Conservation (phyloP, 2,329 filamentous ascomycete species). For the Colletotrichum zoysiae region DNA sequence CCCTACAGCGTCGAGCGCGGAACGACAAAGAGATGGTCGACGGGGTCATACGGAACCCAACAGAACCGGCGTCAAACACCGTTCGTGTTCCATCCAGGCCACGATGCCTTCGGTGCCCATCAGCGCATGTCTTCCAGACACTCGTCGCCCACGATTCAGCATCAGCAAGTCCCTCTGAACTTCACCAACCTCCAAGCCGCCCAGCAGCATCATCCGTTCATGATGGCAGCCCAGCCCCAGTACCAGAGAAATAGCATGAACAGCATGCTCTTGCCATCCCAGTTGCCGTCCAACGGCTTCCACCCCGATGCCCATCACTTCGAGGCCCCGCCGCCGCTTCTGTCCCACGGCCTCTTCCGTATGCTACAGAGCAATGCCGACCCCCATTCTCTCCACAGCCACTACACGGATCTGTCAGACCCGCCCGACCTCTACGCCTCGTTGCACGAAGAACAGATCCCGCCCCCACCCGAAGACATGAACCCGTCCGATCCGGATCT, state of each 20-base stretch:
- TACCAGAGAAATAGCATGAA: conserved; percentile 72
- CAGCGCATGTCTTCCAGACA: conserved; percentile 68
- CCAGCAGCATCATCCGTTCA: conserved; percentile 68
- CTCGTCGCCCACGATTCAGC: conserved; percentile 62
- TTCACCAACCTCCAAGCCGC: conserved; percentile 67
- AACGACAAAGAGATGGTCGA: conserved; percentile 82
- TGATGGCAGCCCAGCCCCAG: conserved; percentile 64
- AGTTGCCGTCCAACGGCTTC: conserved; percentile 59
- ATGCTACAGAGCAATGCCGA: conserved; percentile 83
- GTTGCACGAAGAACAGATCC: conserved; percentile 78
- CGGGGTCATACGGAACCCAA: conserved; percentile 75
- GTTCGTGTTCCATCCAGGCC: conserved; percentile 72
- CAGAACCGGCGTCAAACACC: conserved; percentile 69
- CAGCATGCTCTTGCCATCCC: conserved; percentile 65
- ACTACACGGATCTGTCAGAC: conserved; percentile 80
- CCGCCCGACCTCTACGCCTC: conserved; percentile 83
- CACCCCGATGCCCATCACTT: conserved; percentile 65
- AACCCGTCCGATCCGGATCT: conserved; percentile 81
- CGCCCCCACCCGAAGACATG: conserved; percentile 85
- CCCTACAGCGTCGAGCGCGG: conserved; percentile 78
- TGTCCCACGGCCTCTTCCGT: conserved; percentile 80
- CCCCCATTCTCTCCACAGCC: conserved; percentile 73
- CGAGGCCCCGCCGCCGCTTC: conserved; percentile 70
- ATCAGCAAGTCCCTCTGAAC: conserved; percentile 64
- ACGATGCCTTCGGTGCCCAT: conserved; percentile 69